Conservation (phyloP, 345 rosid genomes). For the Melaleuca alternifolia region DNA sequence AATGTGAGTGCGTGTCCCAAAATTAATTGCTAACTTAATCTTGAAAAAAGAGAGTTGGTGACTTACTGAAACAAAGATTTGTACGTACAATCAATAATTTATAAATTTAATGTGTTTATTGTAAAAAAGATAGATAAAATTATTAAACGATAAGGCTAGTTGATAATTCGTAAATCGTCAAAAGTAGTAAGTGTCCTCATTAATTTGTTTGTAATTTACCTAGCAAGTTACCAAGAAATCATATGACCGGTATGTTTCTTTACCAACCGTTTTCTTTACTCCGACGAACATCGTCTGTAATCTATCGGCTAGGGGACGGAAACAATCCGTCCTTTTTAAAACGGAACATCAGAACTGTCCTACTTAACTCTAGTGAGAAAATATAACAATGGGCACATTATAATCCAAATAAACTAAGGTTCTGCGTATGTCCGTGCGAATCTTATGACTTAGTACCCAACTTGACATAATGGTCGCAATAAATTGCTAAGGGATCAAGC, state of each 20-base stretch:
- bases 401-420: background rate
- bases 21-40: background rate
- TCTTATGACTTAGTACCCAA: background rate
- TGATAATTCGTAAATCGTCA: background rate
- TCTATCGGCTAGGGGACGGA: background rate
- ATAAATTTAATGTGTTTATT: background rate
- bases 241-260: fast-evolving
- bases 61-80: background rate
- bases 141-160: background rate
- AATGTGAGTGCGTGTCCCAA: background rate
- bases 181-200: background rate
- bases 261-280: background rate
- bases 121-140: background rate
- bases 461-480: background rate
- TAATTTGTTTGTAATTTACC: background rate
- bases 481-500: background rate
- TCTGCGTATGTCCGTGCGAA: background rate
- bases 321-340: background rate
- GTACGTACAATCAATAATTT: background rate
- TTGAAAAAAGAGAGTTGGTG: background rate
- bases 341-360: background rate
- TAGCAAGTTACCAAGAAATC: background rate
- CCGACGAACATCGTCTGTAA: background rate
- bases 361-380: background rate
- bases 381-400: background rate